These are phyloP conservation scores for Limnanthes douglasii DNA, from an alignment of 345 rosid species.

Conservation along the genomic window DNA sequence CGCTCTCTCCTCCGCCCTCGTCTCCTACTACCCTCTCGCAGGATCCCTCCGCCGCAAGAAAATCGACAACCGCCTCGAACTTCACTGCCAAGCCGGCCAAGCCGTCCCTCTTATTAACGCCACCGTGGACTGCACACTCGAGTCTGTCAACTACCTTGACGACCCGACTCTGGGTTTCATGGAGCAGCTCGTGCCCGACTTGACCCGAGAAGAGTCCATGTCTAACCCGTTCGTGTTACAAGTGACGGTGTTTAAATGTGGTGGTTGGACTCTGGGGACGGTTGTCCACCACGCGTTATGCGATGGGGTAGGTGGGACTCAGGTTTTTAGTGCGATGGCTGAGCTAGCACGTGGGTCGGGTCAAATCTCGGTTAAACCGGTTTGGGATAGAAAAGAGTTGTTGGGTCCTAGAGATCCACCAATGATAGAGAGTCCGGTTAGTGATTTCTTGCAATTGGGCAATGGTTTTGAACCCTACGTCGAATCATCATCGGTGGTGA, in stretches of 20 bases:
- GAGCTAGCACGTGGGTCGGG: slow-evolving; percentile 59
- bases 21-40: slow-evolving; percentile 56
- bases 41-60: slow-evolving; percentile 22
- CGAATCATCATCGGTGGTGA: slow-evolving; percentile 19
- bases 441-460: slow-evolving; percentile 29
- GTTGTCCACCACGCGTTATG: slow-evolving; percentile 55
- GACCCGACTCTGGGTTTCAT: slow-evolving; percentile 36
- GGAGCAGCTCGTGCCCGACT: slow-evolving; percentile 48
- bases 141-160: slow-evolving; percentile 35
- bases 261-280: slow-evolving; percentile 63
- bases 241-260: slow-evolving; percentile 57
- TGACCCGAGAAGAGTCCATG: slow-evolving; percentile 27
- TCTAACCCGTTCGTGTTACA: slow-evolving; percentile 55
- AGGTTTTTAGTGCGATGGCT: slow-evolving; percentile 45
- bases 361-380: slow-evolving; percentile 29
- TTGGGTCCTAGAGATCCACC: slow-evolving; percentile 60
- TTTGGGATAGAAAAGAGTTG: slow-evolving; percentile 45
- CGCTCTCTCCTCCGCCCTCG: slow-evolving; percentile 40
- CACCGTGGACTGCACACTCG: slow-evolving; percentile 35
- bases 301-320: slow-evolving; percentile 79
- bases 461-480: slow-evolving; percentile 31
- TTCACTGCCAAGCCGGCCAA: slow-evolving; percentile 28
- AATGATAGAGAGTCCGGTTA: slow-evolving; percentile 31
- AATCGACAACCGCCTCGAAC: slow-evolving; percentile 23
- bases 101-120: slow-evolving; percentile 46